Base-by-base conservation (phyloP, 2,329 filamentous ascomycete species). In the Calcarisporium arbuscula region DNA sequence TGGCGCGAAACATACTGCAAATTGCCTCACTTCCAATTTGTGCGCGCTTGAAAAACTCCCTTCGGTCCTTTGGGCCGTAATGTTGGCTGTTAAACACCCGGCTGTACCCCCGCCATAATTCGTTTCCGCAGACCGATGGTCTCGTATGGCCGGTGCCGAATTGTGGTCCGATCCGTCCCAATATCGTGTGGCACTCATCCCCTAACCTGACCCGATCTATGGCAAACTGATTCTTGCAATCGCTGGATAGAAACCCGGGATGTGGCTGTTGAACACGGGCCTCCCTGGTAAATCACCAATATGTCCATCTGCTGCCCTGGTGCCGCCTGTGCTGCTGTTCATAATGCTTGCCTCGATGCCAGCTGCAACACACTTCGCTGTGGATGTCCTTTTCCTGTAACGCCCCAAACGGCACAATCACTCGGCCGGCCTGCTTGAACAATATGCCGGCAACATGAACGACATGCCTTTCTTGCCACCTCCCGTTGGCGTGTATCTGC, bases 401-500 rank as follows among this genome's bases (percentile, higher is more conserved):
- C 11, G 22, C 30, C 8, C 39, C 15, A 8, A 45, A 33, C 27
- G 30, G 40, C 10, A 35, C 31, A n/a, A 45, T 32, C 12, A 40
- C 36, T 32, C 11, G 30, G 34, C 10, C 23, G 19, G 11, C 38
- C 34, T 11, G 6, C 16, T 12, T 12, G 21, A 34, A 25, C 9
- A 43, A 30, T 29, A 41, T 27, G 28, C 42, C 33, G 35, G 36
- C 20, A 48, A 37, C 17, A 46, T 44, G 16, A 48, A 46, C 26
- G 32, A 40, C 11, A 48, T 12, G 18, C 38, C n/a, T n/a, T n/a
- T 48, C 35, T 48, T 47, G 14, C 40, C 39, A n/a, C 36, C 33
- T 5, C 38, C 34, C 11, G 32, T 48, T 2, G 31, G 21, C 21
- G 30, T 34, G 1, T n/a, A 48, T 34, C 33, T 42, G 17, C 7